Evolutionary conservation across 495 filamentous ascomycete genomes (phyloP).

Genomic region (Lineolata rhizophorae): DNA sequence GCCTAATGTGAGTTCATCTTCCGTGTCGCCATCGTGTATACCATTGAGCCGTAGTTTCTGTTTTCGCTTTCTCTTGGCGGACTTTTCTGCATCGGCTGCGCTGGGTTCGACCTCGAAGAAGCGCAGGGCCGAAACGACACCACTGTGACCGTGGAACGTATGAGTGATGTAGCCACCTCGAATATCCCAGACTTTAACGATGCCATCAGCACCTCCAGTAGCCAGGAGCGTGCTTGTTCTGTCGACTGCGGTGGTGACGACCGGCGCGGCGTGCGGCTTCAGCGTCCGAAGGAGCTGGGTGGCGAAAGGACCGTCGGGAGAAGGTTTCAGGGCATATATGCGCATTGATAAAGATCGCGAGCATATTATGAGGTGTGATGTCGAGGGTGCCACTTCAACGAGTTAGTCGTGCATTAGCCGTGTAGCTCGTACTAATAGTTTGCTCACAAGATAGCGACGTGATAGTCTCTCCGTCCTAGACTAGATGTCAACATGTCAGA

Average conservation of each 20-base stretch:
- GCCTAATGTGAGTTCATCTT: conserved; percentile 22
- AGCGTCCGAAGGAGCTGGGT: conserved; percentile 51
- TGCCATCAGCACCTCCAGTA: conserved; percentile 77
- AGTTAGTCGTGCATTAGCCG: conserved; percentile 4
- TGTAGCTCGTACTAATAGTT: conserved; percentile 1
- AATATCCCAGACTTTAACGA: conserved; percentile 94
- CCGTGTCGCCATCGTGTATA: conserved; percentile 19
- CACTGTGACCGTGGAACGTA: conserved; percentile 79
- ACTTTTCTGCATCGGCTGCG: conserved; percentile 18
- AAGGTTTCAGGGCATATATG: conserved; percentile 51
- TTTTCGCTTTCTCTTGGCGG: conserved; percentile 24
- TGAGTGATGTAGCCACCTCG: conserved; percentile 78
- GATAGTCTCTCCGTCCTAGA: conserved; percentile 84
- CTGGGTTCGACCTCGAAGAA: conserved; percentile 57
- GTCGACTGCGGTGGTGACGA: conserved; percentile 66
- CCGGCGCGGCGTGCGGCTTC: conserved; percentile 78
- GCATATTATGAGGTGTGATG: conserved; percentile 70
- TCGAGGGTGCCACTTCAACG: conserved; percentile 55
- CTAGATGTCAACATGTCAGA: conserved; percentile 14
- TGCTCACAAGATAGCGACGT: conserved; percentile 59
- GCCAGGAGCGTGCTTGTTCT: conserved; percentile 73
- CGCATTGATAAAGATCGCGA: conserved; percentile 88
- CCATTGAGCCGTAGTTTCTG: conserved; percentile 22
- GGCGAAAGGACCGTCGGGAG: conserved; percentile 28
- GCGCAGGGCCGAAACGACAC: conserved; percentile 69